Base-by-base conservation (phyloP, 2,329 filamentous ascomycete species). In the Monosporascus sp. region DNA sequence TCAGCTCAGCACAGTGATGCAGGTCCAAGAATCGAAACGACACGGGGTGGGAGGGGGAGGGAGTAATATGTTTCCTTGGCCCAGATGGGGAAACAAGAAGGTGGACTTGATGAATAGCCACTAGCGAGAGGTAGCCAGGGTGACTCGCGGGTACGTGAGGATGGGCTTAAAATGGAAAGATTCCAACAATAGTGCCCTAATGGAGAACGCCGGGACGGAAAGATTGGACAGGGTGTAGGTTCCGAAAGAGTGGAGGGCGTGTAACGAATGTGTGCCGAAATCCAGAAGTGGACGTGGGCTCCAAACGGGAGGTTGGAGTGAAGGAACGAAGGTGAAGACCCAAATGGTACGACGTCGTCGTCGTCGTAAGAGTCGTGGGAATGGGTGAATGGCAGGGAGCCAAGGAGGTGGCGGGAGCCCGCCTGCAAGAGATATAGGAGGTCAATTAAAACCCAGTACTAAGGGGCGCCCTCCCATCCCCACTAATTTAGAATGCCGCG, bases 401-500 rank as follows among this genome's bases (percentile, higher is more conserved):
- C 31, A 11, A 35, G 31, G 31, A 9, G 46, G 11, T 26, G 37
- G 11, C 22, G 37, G 44, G 48, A 47, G 41, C 51, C 53, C 37
- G 51, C 45, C 45, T 50, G 55, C 55, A 51, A 47, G 55, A 57
- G 48, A 55, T 57, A 59, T 55, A 56, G 47, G 47, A 35, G 47
- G 7, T 58, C 48, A 50, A 52, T 54, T 22, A 35, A 49, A 51
- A 51, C 14, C 18, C 40, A 8, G 38, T 40, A 11, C 7, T 8
- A 11, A 43, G 11, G 22, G 0, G 18, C 40, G 17, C 14, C 40
- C 20, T 24, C 40, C 40, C 9, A n/a, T n/a, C 40, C 18, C 11
- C 31, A 35, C 31, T 35, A 35, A 35, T 5, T 35, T 14, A 5
- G 31, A 5, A 35, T 35, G 31, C 11, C 31, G 9, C 14, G 9